Conservation (phyloP, 352 stramenopile genomes). For the Globisporangium lucens region DNA sequence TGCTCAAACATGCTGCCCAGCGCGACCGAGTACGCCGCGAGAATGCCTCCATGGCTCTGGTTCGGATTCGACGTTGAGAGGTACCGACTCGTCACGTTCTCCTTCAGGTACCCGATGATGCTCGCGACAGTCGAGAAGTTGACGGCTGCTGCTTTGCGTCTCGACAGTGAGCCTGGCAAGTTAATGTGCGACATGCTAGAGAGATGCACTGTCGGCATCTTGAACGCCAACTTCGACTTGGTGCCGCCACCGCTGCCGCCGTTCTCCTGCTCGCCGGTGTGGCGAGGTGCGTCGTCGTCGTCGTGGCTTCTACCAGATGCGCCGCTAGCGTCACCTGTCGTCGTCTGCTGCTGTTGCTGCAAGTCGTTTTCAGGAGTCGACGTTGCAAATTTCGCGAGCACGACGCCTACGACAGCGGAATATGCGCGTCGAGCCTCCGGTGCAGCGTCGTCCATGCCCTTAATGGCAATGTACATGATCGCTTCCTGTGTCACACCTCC, state of each 20-base stretch:
- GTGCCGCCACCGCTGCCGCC: constrained; percentile 9
- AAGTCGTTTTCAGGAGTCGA: constrained; percentile 46
- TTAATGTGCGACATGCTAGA: constrained; percentile 58
- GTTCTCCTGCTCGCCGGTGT: constrained; percentile 17
- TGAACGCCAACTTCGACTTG: constrained; percentile 72
- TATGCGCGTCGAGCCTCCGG: constrained; percentile 61
- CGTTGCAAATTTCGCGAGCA: constrained; percentile 72
- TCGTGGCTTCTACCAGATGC: constrained; percentile 21
- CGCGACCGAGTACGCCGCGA: constrained; percentile 69
- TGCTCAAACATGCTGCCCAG: constrained; percentile 76
- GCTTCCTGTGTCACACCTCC: constrained; percentile 55
- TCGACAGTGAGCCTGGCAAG: constrained; percentile 35
- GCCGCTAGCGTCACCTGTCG: constrained; percentile 8
- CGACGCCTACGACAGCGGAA: constrained; percentile 67
- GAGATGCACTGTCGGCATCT: constrained; percentile 54
- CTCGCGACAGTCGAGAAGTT: constrained; percentile 76
- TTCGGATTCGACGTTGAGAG: constrained; percentile 40
- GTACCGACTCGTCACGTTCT: constrained; percentile 64
- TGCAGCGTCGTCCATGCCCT: constrained; percentile 73
- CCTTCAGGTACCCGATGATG: constrained; percentile 77
- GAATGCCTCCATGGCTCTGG: constrained; percentile 60
- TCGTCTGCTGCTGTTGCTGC: constrained; percentile 5
- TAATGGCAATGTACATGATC: constrained; percentile 65
- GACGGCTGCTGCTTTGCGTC: constrained; percentile 51
- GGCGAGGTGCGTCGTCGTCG: constrained; percentile 23